Evolutionary conservation across 768 basidiomycete genomes (phyloP).

Genomic region (Lactarius hatsudake): DNA sequence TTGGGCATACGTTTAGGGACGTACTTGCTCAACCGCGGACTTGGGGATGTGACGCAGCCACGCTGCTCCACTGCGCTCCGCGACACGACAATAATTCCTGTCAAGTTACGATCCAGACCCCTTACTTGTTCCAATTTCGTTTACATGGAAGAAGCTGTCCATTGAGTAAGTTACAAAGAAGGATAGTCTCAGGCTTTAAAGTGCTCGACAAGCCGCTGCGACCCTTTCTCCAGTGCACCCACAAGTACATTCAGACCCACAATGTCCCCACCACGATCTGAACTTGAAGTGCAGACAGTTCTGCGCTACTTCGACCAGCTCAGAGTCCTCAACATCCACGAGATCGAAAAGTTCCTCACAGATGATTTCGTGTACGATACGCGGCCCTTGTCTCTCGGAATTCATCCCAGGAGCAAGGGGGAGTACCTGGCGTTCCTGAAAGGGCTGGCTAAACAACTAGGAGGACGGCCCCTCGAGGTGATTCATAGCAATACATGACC

Average conservation of each 20-base stretch:
- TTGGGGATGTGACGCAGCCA: no score
- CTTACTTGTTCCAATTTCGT: not conserved
- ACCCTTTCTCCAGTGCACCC: not conserved
- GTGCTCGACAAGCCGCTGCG: not conserved
- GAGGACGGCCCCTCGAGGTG: slow-evolving; percentile 8
- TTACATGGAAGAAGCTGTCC: no score
- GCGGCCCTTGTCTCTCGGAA: not conserved
- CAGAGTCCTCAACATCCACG: not conserved
- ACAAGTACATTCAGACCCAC: not conserved
- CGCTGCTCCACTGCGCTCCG: no score
- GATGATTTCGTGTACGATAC: slow-evolving; percentile 18
- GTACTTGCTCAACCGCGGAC: not conserved
- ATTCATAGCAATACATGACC: not conserved
- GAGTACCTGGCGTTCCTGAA: slow-evolving; percentile 14
- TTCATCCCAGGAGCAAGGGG: slow-evolving; percentile 4
- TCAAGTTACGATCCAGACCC: not conserved
- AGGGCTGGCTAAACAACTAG: not conserved
- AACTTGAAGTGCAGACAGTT: not conserved
- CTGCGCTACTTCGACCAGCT: slow-evolving; percentile 6
- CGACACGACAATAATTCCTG: no score
- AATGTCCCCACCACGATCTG: not conserved
- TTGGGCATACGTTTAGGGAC: not conserved
- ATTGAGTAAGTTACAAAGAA: slow-evolving; percentile 1
- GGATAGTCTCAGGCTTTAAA: not conserved
- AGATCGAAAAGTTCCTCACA: slow-evolving; percentile 1